Conservation (phyloP, 441 rosid species). For the Jatropha multifida region DNA sequence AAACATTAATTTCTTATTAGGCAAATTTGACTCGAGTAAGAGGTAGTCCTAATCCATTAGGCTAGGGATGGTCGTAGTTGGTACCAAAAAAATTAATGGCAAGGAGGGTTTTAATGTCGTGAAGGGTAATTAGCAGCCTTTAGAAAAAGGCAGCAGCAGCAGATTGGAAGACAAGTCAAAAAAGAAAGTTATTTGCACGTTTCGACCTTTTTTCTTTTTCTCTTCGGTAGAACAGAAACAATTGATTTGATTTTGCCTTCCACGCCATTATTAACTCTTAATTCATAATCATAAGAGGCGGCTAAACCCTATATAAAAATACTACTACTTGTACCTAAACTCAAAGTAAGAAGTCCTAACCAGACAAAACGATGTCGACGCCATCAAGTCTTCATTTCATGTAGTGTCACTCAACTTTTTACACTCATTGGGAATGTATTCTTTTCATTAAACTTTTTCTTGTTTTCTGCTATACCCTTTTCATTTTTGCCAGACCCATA, state of each 20-base stretch:
- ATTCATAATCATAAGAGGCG: background rate
- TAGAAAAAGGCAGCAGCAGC: too few relatives aligned
- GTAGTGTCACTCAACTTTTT: too few relatives aligned
- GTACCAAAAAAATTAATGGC: too few relatives aligned
- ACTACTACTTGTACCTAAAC: background rate
- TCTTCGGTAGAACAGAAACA: too few relatives aligned
- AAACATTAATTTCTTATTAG: too few relatives aligned
- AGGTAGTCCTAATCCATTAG: too few relatives aligned
- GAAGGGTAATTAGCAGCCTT: too few relatives aligned
- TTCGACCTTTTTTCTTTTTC: background rate
- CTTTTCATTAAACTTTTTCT: background rate
- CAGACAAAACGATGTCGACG: background rate
- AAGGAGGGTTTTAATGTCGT: too few relatives aligned
- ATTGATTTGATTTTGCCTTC: background rate
- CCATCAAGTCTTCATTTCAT: background rate
- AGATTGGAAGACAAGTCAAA: background rate
- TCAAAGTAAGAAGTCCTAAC: background rate
- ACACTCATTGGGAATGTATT: background rate
- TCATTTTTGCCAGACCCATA: too few relatives aligned
- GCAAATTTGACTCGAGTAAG: too few relatives aligned
- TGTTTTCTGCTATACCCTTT: background rate
- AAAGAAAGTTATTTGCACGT: constrained; percentile 11
- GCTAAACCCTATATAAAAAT: background rate
- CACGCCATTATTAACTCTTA: background rate
- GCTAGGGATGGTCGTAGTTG: too few relatives aligned